Evolutionary conservation across 116 monocot species (phyloP).

Genomic region (Zostera marina): DNA sequence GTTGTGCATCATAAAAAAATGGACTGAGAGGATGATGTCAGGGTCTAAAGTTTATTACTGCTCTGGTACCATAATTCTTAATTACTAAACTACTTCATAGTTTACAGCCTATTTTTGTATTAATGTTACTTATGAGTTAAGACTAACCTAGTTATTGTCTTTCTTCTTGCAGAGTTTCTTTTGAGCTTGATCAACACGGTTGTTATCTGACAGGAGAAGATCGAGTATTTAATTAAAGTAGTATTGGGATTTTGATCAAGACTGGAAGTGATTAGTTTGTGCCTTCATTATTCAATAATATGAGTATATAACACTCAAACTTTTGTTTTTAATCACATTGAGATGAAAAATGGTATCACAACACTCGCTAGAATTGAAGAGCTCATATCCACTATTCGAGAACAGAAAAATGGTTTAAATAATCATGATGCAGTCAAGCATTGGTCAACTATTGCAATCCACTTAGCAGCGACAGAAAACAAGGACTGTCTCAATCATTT

Average conservation of each 20-base stretch:
- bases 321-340: conserved; percentile 60
- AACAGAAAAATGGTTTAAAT: conserved; percentile 10
- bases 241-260: neutral
- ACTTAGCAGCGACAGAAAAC: conserved; percentile 32
- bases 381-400: conserved; percentile 31
- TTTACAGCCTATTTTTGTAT: neutral
- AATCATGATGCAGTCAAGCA: conserved; percentile 37
- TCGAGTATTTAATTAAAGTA: neutral
- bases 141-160: neutral
- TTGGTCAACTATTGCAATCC: conserved; percentile 27
- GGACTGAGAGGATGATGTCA: too few species aligned
- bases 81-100: neutral
- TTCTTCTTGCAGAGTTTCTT: neutral
- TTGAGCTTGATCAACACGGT: neutral
- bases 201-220: neutral
- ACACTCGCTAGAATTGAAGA: conserved; percentile 50
- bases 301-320: conserved; percentile 55
- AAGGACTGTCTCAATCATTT: conserved; percentile 47
- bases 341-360: conserved; percentile 77
- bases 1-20: too few species aligned
- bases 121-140: neutral
- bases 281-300: conserved; percentile 9
- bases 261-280: neutral
- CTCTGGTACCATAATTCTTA: too few species aligned
- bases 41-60: too few species aligned